Percentiles rank a stretch among this genome's conserved stretches.
These are phyloP conservation scores for Paraglomus brasilianum DNA, from an alignment of 192 early-diverging fungal genomes.

Conservation along the genomic window DNA sequence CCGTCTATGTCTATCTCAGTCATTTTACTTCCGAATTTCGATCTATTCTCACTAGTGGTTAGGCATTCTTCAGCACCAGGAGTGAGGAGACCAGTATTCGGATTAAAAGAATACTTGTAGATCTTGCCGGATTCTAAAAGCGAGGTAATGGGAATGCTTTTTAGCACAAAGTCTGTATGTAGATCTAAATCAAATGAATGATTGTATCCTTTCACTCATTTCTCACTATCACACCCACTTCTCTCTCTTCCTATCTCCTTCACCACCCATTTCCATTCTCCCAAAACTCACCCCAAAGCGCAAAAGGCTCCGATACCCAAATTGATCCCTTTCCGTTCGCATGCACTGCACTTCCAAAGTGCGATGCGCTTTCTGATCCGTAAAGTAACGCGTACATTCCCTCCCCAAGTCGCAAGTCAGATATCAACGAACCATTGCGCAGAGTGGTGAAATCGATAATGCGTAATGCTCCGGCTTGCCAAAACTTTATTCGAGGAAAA, in stretches of 20 bases:
- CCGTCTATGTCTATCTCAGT: conserved; percentile 61
- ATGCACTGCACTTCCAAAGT: conserved; percentile 15
- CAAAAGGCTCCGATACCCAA: conserved; percentile 19
- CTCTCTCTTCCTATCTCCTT: too few species aligned
- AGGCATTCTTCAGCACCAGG: not conserved
- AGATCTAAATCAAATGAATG: too few species aligned
- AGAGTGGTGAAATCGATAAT: conserved; percentile 28
- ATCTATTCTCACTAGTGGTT: not conserved
- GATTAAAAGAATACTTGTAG: conserved; percentile 7
- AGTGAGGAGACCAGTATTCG: not conserved
- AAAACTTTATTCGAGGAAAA: conserved; percentile 25
- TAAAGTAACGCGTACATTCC: not conserved
- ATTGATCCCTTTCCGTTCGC: not conserved
- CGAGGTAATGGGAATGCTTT: not conserved
- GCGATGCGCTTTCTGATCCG: conserved; percentile 15
- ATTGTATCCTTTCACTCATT: too few species aligned
- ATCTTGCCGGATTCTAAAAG: conserved; percentile 4
- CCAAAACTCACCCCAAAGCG: conserved; percentile 11
- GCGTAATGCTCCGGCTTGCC: conserved; percentile 44
- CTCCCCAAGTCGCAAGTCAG: conserved; percentile 13
- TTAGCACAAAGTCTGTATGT: not conserved
- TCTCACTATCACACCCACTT: too few species aligned
- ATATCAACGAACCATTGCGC: conserved; percentile 5
- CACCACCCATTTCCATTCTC: not conserved
- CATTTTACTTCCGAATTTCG: conserved; percentile 21